Conservation (phyloP, 805 yeast genomes). For the Starmerella apicola region DNA sequence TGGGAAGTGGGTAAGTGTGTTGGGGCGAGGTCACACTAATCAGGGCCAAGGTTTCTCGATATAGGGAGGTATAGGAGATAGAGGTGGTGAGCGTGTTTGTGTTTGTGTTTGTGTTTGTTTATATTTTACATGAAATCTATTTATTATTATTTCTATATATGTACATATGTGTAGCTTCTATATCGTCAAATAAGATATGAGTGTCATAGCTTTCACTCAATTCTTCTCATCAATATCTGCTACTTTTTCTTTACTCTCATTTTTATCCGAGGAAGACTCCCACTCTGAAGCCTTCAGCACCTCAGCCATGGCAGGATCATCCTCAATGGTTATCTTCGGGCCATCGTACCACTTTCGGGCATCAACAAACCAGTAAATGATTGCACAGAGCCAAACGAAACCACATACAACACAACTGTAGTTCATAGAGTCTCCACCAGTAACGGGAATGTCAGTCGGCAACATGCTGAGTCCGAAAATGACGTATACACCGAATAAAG, state of each 20-base stretch:
- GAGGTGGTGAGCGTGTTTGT: too few relatives aligned
- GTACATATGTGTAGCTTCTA: background rate
- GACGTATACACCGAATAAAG: conserved; percentile 39
- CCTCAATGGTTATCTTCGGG: conserved; percentile 30
- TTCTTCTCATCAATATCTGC: too few relatives aligned
- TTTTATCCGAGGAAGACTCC: conserved; percentile 4
- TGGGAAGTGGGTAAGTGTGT: too few relatives aligned
- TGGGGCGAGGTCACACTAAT: too few relatives aligned
- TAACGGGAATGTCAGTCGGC: conserved; percentile 35
- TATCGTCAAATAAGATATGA: too few relatives aligned
- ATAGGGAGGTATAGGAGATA: too few relatives aligned
- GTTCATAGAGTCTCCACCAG: conserved; percentile 41
- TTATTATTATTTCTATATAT: background rate
- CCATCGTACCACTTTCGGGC: conserved; percentile 48
- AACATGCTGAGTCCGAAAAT: conserved; percentile 45
- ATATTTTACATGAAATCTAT: too few relatives aligned
- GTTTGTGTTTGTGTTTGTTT: too few relatives aligned
- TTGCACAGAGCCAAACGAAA: conserved; percentile 45
- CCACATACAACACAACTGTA: conserved; percentile 54
- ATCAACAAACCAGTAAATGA: conserved; percentile 39
- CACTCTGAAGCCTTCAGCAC: conserved; percentile 15
- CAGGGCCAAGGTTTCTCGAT: too few relatives aligned
- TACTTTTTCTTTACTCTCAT: too few relatives aligned
- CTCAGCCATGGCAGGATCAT: conserved; percentile 9
- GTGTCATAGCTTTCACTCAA: too few relatives aligned